A percentile compares a stretch with the other conserved stretches of the same genome.
Evolutionary conservation across 768 basidiomycete species (phyloP).

Genomic region (Suillus luteus): DNA sequence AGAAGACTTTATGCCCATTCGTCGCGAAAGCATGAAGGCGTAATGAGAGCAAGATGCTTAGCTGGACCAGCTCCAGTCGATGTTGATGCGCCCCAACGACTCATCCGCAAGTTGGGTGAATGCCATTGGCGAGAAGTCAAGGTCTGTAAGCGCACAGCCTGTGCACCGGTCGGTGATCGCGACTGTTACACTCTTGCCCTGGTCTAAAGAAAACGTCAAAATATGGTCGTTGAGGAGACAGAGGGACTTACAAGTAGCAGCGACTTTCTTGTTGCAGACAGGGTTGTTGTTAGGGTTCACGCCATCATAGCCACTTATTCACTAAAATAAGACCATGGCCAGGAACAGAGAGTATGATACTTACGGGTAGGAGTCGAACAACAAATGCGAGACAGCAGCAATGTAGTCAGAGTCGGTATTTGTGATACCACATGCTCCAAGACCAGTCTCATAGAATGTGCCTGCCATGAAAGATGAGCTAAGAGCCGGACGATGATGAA

Average conservation of each 20-base stretch:
- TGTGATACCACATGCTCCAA: constrained; percentile 44
- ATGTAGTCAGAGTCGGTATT: constrained; percentile 34
- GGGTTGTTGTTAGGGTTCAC: constrained; percentile 77
- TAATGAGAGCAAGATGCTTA: constrained; percentile 16
- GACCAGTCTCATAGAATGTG: constrained; percentile 37
- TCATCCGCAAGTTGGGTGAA: constrained; percentile 50
- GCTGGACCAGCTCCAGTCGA: constrained; percentile 52
- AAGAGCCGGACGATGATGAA: neutral
- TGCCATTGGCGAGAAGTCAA: constrained; percentile 66
- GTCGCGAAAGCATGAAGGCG: neutral
- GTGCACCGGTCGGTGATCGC: constrained; percentile 63
- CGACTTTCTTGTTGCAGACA: constrained; percentile 56
- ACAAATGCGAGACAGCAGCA: constrained; percentile 35
- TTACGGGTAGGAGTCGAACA: constrained; percentile 41
- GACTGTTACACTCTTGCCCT: constrained; percentile 51
- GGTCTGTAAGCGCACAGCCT: constrained; percentile 50
- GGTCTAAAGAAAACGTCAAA: constrained; percentile 39
- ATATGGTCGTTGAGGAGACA: neutral
- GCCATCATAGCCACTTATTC: constrained; percentile 51
- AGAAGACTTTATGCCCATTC: neutral
- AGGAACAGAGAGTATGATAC: constrained; percentile 14
- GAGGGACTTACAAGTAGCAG: constrained; percentile 45
- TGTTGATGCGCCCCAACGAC: constrained; percentile 52
- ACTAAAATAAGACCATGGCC: neutral
- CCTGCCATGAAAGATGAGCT: constrained; percentile 20